phyloP scores from a whole-genome alignment of 2,329 filamentous ascomycete species.

The Pseudogymnoascus verrucosus region DNA sequence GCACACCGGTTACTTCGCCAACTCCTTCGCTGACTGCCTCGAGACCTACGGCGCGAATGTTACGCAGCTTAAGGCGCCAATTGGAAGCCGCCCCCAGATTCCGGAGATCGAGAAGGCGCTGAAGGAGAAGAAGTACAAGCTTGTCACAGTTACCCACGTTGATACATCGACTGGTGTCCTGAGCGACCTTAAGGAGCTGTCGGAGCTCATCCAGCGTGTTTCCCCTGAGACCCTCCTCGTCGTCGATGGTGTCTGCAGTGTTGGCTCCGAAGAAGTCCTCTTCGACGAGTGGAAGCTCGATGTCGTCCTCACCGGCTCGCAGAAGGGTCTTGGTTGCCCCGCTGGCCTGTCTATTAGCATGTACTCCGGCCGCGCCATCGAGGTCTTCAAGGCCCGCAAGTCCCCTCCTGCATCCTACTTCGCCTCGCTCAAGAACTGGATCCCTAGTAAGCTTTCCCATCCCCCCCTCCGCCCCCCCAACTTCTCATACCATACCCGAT shows the following conservation, averaged over 20 bases:
- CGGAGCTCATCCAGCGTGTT: constrained; percentile 74
- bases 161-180: constrained; percentile 96
- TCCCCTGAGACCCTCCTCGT: constrained; percentile 87
- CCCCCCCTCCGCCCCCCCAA: background rate
- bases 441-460: constrained; percentile 57
- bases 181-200: constrained; percentile 77
- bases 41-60: constrained; percentile 83
- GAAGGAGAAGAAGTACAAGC: constrained; percentile 85
- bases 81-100: constrained; percentile 80
- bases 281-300: constrained; percentile 95
- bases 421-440: constrained; percentile 94
- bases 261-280: constrained; percentile 89
- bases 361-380: constrained; percentile 81
- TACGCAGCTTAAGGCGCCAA: constrained; percentile 80
- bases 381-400: constrained; percentile 72
- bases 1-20: constrained; percentile 94
- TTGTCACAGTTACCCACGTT: constrained; percentile 91
- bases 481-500: no score
- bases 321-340: constrained; percentile 94
- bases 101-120: constrained; percentile 83
- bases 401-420: constrained; percentile 83
- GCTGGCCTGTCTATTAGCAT: constrained; percentile 92
- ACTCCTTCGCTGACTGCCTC: constrained; percentile 89
- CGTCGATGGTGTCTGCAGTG: constrained; percentile 94
- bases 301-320: constrained; percentile 84